Conservation (phyloP, 768 basidiomycete species). For the Ramaria sp. region DNA sequence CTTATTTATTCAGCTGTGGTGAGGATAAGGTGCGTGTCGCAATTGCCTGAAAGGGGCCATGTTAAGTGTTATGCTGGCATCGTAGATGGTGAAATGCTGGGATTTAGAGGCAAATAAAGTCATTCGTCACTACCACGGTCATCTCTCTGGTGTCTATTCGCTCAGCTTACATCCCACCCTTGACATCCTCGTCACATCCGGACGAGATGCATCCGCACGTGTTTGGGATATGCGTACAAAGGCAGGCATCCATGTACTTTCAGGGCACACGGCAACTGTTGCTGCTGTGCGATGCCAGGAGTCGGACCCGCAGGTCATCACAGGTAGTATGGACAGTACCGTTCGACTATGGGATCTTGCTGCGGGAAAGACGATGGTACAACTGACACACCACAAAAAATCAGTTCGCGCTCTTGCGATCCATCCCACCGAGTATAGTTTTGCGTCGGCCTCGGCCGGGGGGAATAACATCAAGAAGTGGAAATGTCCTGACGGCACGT, state of each 20-base stretch:
- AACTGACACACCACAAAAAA: constrained; percentile 99
- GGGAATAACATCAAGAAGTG: constrained; percentile 99
- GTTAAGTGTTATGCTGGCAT: neutral
- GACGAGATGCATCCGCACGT: constrained; percentile 91
- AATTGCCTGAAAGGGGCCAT: neutral
- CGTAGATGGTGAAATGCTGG: constrained; percentile 99
- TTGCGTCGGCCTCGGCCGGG: constrained; percentile 92
- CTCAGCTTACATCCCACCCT: constrained; percentile 90
- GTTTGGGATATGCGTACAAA: constrained; percentile 99
- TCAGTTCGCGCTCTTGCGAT: constrained; percentile 89
- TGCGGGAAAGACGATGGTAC: constrained; percentile 93
- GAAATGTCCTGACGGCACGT: constrained; percentile 94
- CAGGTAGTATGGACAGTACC: constrained; percentile 97
- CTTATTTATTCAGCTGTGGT: constrained; percentile 94
- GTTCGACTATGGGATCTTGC: constrained; percentile 94
- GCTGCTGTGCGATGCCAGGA: constrained; percentile 96
- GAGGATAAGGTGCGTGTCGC: constrained; percentile 78
- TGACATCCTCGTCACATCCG: constrained; percentile 89
- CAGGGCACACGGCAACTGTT: constrained; percentile 91
- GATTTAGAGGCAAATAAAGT: constrained; percentile 98
- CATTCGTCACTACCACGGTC: constrained; percentile 97
- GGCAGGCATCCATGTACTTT: constrained; percentile 85
- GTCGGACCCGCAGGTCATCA: constrained; percentile 95
- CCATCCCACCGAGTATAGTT: constrained; percentile 94
- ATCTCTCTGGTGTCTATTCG: constrained; percentile 94